Conservation (phyloP, 2,329 filamentous ascomycete species). For the Leptosphaerulina australis region DNA sequence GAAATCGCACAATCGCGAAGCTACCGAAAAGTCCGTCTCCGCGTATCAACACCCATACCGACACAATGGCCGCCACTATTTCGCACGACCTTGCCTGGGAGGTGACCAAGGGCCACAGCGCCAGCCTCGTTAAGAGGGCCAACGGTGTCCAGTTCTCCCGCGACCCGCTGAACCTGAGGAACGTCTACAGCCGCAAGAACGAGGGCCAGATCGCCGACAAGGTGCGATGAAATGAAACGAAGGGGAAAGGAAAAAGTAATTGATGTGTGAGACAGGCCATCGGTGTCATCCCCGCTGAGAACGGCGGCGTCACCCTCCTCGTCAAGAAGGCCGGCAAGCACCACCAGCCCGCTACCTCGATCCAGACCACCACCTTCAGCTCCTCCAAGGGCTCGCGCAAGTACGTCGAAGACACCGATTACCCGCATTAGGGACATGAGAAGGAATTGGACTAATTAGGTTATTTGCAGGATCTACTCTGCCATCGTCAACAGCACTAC, state of each 20-base stretch:
- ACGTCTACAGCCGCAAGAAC: constrained; percentile 92
- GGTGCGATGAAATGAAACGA: constrained; percentile 60
- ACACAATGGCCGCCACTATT: constrained; percentile 64
- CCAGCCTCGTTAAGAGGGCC: constrained; percentile 89
- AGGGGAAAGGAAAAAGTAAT: background rate
- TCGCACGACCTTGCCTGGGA: constrained; percentile 94
- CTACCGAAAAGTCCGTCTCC: constrained; percentile 28
- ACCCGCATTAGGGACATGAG: background rate
- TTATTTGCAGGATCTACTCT: constrained; percentile 74
- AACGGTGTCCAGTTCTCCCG: constrained; percentile 90
- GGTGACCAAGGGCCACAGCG: constrained; percentile 85
- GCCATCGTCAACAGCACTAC: constrained; percentile 80
- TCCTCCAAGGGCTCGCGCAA: constrained; percentile 78
- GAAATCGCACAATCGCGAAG: constrained; percentile 9
- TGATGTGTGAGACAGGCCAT: constrained; percentile 67
- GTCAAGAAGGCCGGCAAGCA: constrained; percentile 79
- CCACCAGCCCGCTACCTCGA: constrained; percentile 74
- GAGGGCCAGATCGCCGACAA: constrained; percentile 93
- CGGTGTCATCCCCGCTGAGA: constrained; percentile 75
- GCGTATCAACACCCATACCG: constrained; percentile 38
- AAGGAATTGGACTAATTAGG: background rate
- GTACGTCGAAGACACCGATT: constrained; percentile 60
- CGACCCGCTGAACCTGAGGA: constrained; percentile 91
- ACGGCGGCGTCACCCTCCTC: constrained; percentile 79
- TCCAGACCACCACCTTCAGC: constrained; percentile 71